A percentile compares a stretch with the other conserved stretches of the same genome.
phyloP scores from a whole-genome alignment of 208 protist species.

The Leptomonas pyrrhocoris region DNA sequence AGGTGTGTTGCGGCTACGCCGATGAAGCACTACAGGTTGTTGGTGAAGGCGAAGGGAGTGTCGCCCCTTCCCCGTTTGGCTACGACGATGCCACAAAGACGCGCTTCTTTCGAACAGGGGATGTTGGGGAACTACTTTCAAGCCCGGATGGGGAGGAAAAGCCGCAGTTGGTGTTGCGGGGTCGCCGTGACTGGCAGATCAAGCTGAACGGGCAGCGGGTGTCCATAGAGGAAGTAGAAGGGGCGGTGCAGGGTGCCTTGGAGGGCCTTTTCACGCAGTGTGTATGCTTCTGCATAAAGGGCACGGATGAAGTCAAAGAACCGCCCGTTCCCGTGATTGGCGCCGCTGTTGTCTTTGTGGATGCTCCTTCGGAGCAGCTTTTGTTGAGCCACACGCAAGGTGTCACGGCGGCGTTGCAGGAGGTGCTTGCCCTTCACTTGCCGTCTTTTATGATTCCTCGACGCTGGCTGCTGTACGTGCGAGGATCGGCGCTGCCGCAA shows the following conservation, averaged over 20 bases:
- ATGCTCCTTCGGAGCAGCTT: not conserved
- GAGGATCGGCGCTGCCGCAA: constrained; percentile 31
- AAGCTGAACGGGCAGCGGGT: constrained; percentile 69
- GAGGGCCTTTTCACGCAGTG: constrained; percentile 18
- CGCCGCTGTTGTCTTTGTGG: constrained; percentile 22
- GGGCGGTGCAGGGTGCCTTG: constrained; percentile 25
- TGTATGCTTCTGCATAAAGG: constrained; percentile 39
- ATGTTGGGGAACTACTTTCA: constrained; percentile 28
- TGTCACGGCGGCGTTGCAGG: constrained; percentile 30
- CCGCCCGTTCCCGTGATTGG: constrained; percentile 19
- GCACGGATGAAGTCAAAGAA: not conserved
- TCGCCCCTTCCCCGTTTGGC: constrained; percentile 21
- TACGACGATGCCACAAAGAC: constrained; percentile 10
- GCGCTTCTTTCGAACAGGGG: constrained; percentile 54
- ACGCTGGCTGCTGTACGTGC: constrained; percentile 31
- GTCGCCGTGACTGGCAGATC: constrained; percentile 57
- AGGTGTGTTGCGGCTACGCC: constrained; percentile 60
- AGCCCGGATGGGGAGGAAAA: not conserved
- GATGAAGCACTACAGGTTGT: constrained; percentile 4
- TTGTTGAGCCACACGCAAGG: constrained; percentile 7
- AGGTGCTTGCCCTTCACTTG: constrained; percentile 34
- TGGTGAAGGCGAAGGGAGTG: too few species aligned
- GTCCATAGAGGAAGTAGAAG: constrained; percentile 62
- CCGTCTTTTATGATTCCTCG: constrained; percentile 48
- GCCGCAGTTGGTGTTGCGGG: constrained; percentile 28